Evolutionary conservation across 2,329 filamentous ascomycete species (phyloP), one percentile per base, ranked within the genome.

Genomic region (Microcyclospora pomicola): DNA sequence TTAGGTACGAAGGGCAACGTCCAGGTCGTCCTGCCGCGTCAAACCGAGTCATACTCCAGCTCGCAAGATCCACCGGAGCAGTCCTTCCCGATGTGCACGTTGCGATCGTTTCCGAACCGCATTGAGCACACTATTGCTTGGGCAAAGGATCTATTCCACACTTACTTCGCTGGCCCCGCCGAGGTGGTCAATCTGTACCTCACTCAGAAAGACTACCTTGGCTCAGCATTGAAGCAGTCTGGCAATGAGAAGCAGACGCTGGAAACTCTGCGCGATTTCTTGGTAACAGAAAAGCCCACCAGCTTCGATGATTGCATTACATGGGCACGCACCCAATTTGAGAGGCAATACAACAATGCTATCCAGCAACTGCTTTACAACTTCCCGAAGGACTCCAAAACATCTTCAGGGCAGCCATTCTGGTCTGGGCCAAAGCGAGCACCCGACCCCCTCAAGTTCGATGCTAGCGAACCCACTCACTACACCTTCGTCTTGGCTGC

Each of bases 121-220:
- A 98, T 98, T 53, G 87, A 98, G 65, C 91, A 98, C 62, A 96
- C 91, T 1, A 98, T 98, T 59, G 91, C 91, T 2, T 98, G 91
- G 91, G 80, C 87, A 30, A 84, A 92, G 53, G 91, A 96, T 60
- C 73, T 94, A 47, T 98, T 98, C 64, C 86, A 96, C 65, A 80
- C 79, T 19, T 85, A 80, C 49, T 98, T 96, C 53, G 86, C 93
- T 50, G 91, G 88, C 51, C 86, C 86, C 27, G 82, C 91, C 0
- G 86, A 96, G 63, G 82, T 86, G 28, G 88, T 91, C 56, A 98
- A 98, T 59, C 70, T 93, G 41, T 55, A 98, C 59, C 70, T 98
- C 49, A 83, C 80, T 2, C 83, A 95, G 61, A 78, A 88, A 27
- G 84, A 93, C 61, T 98, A 93, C 58, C 72, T 98, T 12, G 80